Base-by-base conservation (phyloP, 495 filamentous ascomycete genomes). In the Cryomyces minteri region DNA sequence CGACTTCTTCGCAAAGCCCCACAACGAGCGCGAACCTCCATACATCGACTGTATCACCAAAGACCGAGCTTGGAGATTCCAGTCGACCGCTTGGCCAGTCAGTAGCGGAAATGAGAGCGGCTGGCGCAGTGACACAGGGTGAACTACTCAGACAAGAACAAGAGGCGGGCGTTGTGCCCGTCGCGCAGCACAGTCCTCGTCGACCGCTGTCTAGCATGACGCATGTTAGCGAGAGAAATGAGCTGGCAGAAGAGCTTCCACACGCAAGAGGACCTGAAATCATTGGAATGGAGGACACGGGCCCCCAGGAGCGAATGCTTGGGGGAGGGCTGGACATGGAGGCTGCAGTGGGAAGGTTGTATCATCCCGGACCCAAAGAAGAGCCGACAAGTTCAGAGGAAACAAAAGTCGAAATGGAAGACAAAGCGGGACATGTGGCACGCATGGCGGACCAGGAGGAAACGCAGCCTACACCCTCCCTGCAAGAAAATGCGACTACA, bases 211-310 rank as follows among this genome's bases (percentile, higher is more conserved):
- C 41, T 29, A 30, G 11, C 28, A 34, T 10, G 30, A 14, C 44
- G 8, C 29, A 31, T 29, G 2, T 39, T 31, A 64, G 39, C 10
- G 51, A 56, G 48, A 60, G 54, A 43, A 58, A 60, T 6, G 58
- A 62, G 6, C 62, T 62, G 28, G 62, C 61, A 2, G 73, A 76
- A 3, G 85, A 90, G 52, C 53, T 73, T 0, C 83, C 86, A 9
- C 84, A 93, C 55, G 84, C 82, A 3, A 71, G 82, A 11, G 84
- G 86, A 0, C 88, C 90, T 0, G 73, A 80, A 8, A 70, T 82
- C 47, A 76, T 98, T 28, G 88, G 87, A 0, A 74, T 84, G 29
- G 81, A 86, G 54, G 90, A 98, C 56, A 77, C 82, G 56, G 90
- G 90, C 1, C 74, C 84, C 12, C 88, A 94, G 58, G 66, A 48